Evolutionary conservation across 139 green algal genomes (phyloP).

Genomic region (Closterium sp.): DNA sequence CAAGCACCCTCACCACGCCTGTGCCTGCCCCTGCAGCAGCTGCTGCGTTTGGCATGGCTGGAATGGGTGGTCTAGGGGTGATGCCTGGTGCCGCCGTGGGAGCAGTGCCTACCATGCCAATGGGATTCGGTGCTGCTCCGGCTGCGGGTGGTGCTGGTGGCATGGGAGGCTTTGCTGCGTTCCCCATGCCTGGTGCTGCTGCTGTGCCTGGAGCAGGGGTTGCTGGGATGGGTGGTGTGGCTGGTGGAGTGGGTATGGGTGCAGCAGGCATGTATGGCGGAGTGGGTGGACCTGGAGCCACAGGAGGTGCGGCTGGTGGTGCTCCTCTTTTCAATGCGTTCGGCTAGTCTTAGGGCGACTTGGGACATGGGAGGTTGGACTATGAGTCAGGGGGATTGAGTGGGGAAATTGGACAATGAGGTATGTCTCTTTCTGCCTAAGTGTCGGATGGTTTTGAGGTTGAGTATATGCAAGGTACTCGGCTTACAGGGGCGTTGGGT

Average conservation of each 20-base stretch:
- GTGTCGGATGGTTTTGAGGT: too few relatives aligned
- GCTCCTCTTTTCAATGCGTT: not conserved
- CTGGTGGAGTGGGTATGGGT: not conserved
- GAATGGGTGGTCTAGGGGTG: not conserved
- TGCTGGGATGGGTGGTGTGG: not conserved
- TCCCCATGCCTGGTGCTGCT: not conserved
- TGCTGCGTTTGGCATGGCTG: not conserved
- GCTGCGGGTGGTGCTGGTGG: not conserved
- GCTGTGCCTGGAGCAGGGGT: not conserved
- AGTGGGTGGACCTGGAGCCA: not conserved
- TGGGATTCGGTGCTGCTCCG: not conserved
- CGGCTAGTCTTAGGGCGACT: not conserved
- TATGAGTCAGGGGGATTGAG: not conserved
- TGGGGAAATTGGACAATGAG: too few relatives aligned
- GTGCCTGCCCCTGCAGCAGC: not conserved
- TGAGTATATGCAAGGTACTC: too few relatives aligned
- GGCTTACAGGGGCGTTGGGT: too few relatives aligned
- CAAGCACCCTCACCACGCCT: not conserved
- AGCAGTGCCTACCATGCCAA: not conserved
- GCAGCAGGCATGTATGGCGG: not conserved
- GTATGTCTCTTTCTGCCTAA: too few relatives aligned
- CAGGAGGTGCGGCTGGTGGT: not conserved
- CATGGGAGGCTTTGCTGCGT: not conserved
- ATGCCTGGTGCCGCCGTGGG: not conserved
- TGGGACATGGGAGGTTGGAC: not conserved